Base-by-base conservation (phyloP, 768 basidiomycete species). In the Suillus alpinus region DNA sequence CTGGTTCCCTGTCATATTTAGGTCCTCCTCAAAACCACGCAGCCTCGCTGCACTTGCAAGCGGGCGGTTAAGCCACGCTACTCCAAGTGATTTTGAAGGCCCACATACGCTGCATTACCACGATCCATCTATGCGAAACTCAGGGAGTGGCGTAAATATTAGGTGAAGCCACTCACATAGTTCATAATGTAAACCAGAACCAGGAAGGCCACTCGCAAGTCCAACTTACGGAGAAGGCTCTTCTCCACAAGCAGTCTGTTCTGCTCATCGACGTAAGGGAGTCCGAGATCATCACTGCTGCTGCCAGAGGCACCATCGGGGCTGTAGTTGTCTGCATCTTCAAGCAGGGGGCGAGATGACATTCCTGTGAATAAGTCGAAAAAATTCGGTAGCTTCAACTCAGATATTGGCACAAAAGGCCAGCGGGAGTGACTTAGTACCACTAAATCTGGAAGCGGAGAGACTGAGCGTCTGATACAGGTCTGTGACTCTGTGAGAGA, bases 1-100 rank as follows among this genome's bases (percentile, higher is more conserved):
- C 65, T 90, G 78, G 59, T 77, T 73, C n/a, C 82, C 84, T 57
- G 81, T 74, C 32, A 91, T 78, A 31, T 81, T 70, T 16, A 91
- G 77, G 68, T 90, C 88, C 59, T 77, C 74, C 68, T 89, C 86
- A 58, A 91, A 85, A 0, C 89, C 89, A 46, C 83, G 79, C 39
- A 91, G 73, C 56, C 89, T 80, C 20, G 90, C 90, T 9, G 87
- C 89, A 50, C 89, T 89, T 62, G 51, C 23, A 47, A 49, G 23
- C 5, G 23, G 10, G 44, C 20, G 20, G 23, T 46, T 46, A 32
- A 50, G 31, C 29, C 9, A 18, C 16, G 10, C 49, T 31, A 50
- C 31, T 31, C 4, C 18, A 50, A 10, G 59, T 6, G 16, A 12
- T 50, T 31, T 32, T 9, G 18, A 46, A 50, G 31, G 18, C 31